Evolutionary conservation across 805 yeast genomes (phyloP).

Genomic region (Zygoascus biomembranicola): DNA sequence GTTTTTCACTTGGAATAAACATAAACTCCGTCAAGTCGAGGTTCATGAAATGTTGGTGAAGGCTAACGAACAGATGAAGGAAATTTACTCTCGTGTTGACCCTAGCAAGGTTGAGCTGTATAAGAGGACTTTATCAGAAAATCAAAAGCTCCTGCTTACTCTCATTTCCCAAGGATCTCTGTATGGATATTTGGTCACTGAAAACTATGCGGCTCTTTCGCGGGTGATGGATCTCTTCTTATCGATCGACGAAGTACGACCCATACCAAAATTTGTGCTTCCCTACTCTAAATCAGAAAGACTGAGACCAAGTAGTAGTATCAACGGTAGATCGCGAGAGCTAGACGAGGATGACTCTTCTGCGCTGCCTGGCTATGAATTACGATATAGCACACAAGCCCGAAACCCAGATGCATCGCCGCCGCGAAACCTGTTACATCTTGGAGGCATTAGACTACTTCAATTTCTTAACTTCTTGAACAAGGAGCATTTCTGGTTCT

Average conservation of each 20-base stretch:
- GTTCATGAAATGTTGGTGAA: constrained; percentile 4
- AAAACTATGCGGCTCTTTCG: constrained; percentile 3
- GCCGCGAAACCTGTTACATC: constrained; percentile 21
- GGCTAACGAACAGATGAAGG: constrained; percentile 3
- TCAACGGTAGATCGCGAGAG: neutral
- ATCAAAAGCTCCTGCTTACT: constrained; percentile 3
- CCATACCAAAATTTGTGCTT: constrained; percentile 11
- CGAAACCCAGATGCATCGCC: constrained; percentile 28
- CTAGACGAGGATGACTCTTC: neutral
- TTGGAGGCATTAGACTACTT: constrained; percentile 15
- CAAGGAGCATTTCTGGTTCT: constrained; percentile 14
- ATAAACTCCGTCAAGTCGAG: neutral
- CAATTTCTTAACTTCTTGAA: neutral
- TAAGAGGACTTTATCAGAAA: neutral
- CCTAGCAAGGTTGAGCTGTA: neutral
- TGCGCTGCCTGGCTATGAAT: neutral
- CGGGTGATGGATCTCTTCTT: constrained; percentile 5
- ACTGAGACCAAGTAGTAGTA: neutral
- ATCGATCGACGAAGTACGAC: constrained; percentile 13
- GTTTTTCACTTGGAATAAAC: neutral
- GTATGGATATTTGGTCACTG: constrained; percentile 13
- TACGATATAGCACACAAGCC: neutral
- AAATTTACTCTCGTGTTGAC: neutral
- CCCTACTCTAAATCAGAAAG: constrained; percentile 12
- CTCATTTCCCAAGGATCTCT: constrained; percentile 9